phyloP scores from a whole-genome alignment of 1,139 yeast species.

The Debaryomycetaceae sp. region DNA sequence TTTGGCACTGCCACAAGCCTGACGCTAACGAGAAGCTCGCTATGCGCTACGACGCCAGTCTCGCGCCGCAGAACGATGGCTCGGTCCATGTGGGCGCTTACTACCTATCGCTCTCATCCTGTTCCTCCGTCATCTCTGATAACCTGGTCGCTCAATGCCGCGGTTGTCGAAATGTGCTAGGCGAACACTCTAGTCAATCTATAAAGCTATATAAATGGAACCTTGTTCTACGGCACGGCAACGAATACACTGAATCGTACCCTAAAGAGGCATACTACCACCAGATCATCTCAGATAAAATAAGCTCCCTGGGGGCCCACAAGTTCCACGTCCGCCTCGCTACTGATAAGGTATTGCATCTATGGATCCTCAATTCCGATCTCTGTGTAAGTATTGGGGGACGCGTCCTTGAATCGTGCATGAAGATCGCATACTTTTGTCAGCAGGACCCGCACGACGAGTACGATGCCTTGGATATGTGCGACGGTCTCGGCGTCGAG shows the following conservation, averaged over 20 bases:
- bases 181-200: constrained; percentile 16
- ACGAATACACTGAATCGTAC: constrained; percentile 12
- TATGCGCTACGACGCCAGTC: constrained; percentile 13
- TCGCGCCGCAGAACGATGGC: constrained; percentile 32
- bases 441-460: constrained; percentile 6
- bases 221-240: constrained; percentile 18
- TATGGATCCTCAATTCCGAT: too few species aligned
- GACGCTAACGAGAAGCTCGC: constrained; percentile 9
- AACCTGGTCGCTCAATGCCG: constrained; percentile 12
- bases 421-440: too few species aligned
- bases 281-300: constrained; percentile 30
- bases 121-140: neutral
- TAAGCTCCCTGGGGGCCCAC: constrained; percentile 36
- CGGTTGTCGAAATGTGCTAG: constrained; percentile 20
- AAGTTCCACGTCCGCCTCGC: too few species aligned
- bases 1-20: constrained; percentile 98
- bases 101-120: constrained; percentile 35
- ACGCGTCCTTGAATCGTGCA: too few species aligned
- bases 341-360: too few species aligned
- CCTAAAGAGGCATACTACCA: constrained; percentile 25
- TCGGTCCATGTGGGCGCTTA: constrained; percentile 47
- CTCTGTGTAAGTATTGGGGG: too few species aligned
- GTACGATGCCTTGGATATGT: constrained; percentile 9
- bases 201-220: constrained; percentile 54
- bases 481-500: constrained; percentile 8